Evolutionary conservation across 148 eudicot species (phyloP).

Genomic region (Cornus kousa): DNA sequence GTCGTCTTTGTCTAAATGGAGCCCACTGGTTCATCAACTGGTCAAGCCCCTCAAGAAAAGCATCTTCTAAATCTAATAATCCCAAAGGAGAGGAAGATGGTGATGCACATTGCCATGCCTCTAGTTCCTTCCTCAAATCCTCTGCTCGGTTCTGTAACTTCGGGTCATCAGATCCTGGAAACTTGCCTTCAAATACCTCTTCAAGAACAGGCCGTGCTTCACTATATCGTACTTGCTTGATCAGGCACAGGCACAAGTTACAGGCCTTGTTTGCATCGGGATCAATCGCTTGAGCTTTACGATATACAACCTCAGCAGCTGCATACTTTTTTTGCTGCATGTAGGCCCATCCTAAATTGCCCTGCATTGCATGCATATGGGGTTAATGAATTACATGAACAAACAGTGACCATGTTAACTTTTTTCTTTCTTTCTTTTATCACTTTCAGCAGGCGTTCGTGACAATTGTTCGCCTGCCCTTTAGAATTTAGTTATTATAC

Average conservation of each 20-base stretch:
- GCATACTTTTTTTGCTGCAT: constrained; percentile 45
- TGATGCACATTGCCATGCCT: constrained; percentile 14
- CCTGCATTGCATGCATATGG: constrained; percentile 27
- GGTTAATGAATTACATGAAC: too few relatives aligned
- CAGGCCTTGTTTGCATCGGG: constrained; percentile 59
- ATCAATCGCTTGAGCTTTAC: constrained; percentile 44
- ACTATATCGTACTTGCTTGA: constrained; percentile 27
- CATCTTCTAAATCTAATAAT: constrained; percentile 28
- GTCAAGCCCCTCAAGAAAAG: constrained; percentile 38
- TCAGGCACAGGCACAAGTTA: constrained; percentile 41
- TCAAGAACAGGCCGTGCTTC: constrained; percentile 38
- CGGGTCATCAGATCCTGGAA: constrained; percentile 36
- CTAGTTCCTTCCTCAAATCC: constrained; percentile 39
- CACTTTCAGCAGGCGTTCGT: too few relatives aligned
- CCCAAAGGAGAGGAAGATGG: constrained; percentile 1
- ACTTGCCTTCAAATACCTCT: constrained; percentile 26
- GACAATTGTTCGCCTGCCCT: too few relatives aligned
- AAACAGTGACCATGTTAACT: too few relatives aligned
- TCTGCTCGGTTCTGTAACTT: constrained; percentile 37
- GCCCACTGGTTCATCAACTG: constrained; percentile 35
- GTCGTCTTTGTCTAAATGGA: constrained; percentile 38
- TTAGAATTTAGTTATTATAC: too few relatives aligned
- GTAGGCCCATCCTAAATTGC: constrained; percentile 58
- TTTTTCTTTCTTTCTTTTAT: too few relatives aligned
- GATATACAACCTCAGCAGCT: constrained; percentile 50